Percentiles rank a stretch among this genome's conserved stretches.
These are phyloP conservation scores for Lolium perenne DNA, from an alignment of 176 grass and related monocot genomes.

Conservation along the genomic window DNA sequence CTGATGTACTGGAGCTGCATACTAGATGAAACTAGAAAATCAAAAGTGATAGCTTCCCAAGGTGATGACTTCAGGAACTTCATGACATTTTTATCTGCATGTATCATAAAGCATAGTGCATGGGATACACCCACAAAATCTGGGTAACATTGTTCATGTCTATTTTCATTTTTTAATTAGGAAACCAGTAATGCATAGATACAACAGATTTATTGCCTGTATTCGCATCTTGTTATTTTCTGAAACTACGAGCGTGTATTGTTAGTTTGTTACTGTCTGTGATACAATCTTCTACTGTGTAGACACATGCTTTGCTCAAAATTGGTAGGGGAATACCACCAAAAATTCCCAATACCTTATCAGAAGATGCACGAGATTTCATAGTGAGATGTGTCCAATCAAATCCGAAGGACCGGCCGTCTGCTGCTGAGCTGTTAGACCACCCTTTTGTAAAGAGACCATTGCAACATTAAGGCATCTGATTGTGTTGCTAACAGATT, in stretches of 20 bases:
- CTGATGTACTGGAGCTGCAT: not conserved
- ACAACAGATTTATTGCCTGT: not conserved
- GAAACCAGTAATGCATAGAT: not conserved
- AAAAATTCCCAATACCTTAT: constrained; percentile 60
- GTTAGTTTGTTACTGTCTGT: constrained; percentile 19
- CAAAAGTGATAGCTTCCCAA: not conserved
- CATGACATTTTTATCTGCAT: constrained; percentile 8
- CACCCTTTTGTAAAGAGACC: constrained; percentile 78
- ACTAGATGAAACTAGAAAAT: not conserved
- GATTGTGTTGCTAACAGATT: constrained; percentile 39
- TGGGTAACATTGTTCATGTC: not conserved
- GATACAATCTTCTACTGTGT: constrained; percentile 40
- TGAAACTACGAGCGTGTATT: not conserved
- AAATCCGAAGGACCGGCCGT: constrained; percentile 69
- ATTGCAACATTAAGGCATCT: constrained; percentile 23
- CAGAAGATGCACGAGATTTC: constrained; percentile 83
- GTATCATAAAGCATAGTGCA: not conserved
- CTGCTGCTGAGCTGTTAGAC: constrained; percentile 65
- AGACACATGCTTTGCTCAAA: constrained; percentile 77
- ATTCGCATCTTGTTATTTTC: constrained; percentile 19
- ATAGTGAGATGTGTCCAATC: constrained; percentile 65
- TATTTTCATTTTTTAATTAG: not conserved
- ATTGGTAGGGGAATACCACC: constrained; percentile 81
- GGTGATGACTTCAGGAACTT: not conserved
- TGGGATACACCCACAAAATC: not conserved